Evolutionary conservation across 2,329 filamentous ascomycete species (phyloP).

Genomic region (Sclerotinia borealis): DNA sequence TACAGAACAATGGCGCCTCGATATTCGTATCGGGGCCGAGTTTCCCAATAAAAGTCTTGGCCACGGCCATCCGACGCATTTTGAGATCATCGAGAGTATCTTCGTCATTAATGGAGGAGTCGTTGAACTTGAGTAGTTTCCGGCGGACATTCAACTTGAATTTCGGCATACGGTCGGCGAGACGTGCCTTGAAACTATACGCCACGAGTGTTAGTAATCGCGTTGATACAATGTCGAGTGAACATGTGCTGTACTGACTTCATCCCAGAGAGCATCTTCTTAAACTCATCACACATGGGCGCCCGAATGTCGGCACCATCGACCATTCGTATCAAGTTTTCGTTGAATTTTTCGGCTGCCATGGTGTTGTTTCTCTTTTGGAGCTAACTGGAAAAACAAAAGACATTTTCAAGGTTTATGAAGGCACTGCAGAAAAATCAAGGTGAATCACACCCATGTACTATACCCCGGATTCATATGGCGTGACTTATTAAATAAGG

Average conservation of each 20-base stretch:
- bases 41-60: conserved; percentile 16
- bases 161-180: conserved; percentile 5
- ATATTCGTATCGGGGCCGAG: conserved; percentile 21
- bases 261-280: conserved; percentile 26
- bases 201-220: background rate
- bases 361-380: conserved; percentile 1
- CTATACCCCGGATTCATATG: background rate
- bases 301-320: conserved; percentile 28
- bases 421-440: background rate
- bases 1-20: conserved; percentile 20
- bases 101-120: conserved; percentile 16
- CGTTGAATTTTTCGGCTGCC: background rate
- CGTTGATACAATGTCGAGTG: background rate
- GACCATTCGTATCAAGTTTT: conserved; percentile 28
- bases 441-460: background rate
- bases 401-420: conserved; percentile 4
- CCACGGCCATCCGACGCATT: conserved; percentile 15
- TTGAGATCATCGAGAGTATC: conserved; percentile 19
- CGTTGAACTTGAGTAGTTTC: conserved; percentile 20
- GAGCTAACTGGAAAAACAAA: conserved; percentile 4
- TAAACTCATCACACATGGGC: conserved; percentile 19
- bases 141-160: conserved; percentile 14
- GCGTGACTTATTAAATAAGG: background rate
- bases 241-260: conserved; percentile 12
- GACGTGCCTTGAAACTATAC: conserved; percentile 8